These are phyloP conservation scores for Dictyostelium discoideum DNA, from an alignment of 78 protist species.

Conservation along the genomic window DNA sequence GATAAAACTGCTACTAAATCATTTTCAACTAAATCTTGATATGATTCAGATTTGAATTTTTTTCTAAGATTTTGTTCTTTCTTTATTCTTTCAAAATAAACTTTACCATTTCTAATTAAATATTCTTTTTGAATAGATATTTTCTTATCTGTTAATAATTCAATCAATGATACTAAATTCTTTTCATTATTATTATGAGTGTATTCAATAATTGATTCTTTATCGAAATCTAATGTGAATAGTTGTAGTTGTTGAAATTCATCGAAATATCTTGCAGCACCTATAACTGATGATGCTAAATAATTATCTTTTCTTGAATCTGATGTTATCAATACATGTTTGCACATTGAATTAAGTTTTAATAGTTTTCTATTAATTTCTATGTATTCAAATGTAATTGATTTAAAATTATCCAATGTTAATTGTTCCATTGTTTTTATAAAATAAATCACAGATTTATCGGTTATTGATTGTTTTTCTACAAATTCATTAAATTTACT, in stretches of 20 bases:
- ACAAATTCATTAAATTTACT: background rate
- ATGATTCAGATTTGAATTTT: background rate
- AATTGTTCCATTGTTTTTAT: background rate
- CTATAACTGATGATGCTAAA: background rate
- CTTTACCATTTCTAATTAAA: background rate
- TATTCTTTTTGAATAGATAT: background rate
- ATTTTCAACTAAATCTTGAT: background rate
- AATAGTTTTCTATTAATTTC: constrained; percentile 6
- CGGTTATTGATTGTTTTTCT: background rate
- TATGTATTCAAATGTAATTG: constrained; percentile 12
- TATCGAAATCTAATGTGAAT: no score
- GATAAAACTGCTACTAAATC: background rate
- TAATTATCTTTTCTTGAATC: background rate
- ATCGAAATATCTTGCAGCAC: background rate
- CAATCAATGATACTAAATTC: background rate
- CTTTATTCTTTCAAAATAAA: background rate
- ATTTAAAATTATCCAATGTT: background rate
- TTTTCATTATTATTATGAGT: background rate
- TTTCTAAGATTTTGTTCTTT: background rate
- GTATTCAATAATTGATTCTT: background rate
- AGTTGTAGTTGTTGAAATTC: background rate
- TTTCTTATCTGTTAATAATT: background rate
- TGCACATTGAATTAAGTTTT: background rate
- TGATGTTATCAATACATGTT: background rate
- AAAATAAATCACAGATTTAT: background rate